These are phyloP conservation scores for Geoglossum cookeanum DNA, from an alignment of 2,329 filamentous ascomycete species.

Conservation along the genomic window DNA sequence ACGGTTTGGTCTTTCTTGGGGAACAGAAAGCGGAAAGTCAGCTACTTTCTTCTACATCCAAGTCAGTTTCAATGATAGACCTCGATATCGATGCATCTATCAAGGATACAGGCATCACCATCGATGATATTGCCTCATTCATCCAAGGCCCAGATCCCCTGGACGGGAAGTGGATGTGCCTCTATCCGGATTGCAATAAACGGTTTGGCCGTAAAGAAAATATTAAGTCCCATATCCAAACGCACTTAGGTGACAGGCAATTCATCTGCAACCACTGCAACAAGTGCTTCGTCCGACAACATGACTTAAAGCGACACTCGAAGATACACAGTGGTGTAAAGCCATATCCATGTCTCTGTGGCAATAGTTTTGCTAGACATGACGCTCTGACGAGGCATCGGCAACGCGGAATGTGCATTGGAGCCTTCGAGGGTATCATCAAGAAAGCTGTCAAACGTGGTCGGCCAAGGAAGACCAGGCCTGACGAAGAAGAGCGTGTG, in stretches of 20 bases:
- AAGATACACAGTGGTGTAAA: conserved; percentile 96
- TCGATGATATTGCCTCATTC: conserved; percentile 63
- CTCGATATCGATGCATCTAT: conserved; percentile 40
- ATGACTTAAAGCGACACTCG: conserved; percentile 90
- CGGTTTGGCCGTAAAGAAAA: conserved; percentile 95
- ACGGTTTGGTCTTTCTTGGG: not conserved
- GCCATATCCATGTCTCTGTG: conserved; percentile 85
- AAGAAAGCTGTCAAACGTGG: conserved; percentile 49
- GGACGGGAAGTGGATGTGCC: conserved; percentile 65
- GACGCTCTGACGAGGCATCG: conserved; percentile 88
- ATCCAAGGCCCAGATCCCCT: conserved; percentile 51
- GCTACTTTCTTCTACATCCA: not conserved
- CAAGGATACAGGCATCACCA: conserved; percentile 64
- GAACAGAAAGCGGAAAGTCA: not conserved
- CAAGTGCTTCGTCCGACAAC: conserved; percentile 92
- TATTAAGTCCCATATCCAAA: conserved; percentile 96
- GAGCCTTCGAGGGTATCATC: conserved; percentile 68
- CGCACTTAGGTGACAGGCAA: conserved; percentile 87
- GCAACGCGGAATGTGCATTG: conserved; percentile 90
- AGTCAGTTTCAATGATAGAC: conserved; percentile 23
- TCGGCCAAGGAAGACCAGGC: conserved; percentile 41
- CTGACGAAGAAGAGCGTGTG: conserved; percentile 36
- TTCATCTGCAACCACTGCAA: conserved; percentile 84
- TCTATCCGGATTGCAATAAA: conserved; percentile 65
- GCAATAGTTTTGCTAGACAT: conserved; percentile 85